Percentiles rank a stretch among this genome's conserved stretches.
phyloP scores from a whole-genome alignment of 371 early-diverging fungal genomes.

The Mortierella sp. region DNA sequence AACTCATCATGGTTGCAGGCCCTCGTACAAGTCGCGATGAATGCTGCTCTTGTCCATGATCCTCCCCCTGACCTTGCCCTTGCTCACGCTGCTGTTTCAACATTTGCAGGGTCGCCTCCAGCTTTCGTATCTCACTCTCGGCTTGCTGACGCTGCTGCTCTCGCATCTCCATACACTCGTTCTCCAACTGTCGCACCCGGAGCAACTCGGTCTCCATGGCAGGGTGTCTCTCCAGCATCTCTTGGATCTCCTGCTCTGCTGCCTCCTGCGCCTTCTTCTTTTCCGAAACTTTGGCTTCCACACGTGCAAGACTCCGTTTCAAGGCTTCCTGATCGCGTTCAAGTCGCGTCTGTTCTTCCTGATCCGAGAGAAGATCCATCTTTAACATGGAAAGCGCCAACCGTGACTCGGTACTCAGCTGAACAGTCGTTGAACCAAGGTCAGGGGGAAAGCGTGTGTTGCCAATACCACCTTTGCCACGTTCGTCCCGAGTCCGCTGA shows the following conservation, averaged over 20 bases:
- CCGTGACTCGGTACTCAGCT: conserved; percentile 38
- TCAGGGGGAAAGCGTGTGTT: background rate
- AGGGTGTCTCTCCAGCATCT: conserved; percentile 10
- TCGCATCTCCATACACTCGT: conserved; percentile 13
- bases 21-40: no score
- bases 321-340: conserved; percentile 29
- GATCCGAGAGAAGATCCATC: conserved; percentile 21
- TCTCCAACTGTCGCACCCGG: conserved; percentile 20
- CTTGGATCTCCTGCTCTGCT: conserved; percentile 22
- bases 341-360: conserved; percentile 39
- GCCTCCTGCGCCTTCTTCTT: conserved; percentile 6
- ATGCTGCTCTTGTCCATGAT: background rate
- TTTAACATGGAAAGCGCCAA: conserved; percentile 42
- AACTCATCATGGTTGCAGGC: no score
- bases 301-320: conserved; percentile 12
- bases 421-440: background rate
- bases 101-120: conserved; percentile 20
- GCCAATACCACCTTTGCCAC: background rate
- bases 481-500: conserved; percentile 29
- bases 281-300: conserved; percentile 3
- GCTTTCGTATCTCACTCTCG: conserved; percentile 23
- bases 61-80: background rate
- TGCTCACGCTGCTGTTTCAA: conserved; percentile 7
- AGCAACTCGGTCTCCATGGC: conserved; percentile 20
- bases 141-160: conserved; percentile 25